Evolutionary conservation across 176 grass and related monocot genomes (phyloP).

Genomic region (Oryza nivara): DNA sequence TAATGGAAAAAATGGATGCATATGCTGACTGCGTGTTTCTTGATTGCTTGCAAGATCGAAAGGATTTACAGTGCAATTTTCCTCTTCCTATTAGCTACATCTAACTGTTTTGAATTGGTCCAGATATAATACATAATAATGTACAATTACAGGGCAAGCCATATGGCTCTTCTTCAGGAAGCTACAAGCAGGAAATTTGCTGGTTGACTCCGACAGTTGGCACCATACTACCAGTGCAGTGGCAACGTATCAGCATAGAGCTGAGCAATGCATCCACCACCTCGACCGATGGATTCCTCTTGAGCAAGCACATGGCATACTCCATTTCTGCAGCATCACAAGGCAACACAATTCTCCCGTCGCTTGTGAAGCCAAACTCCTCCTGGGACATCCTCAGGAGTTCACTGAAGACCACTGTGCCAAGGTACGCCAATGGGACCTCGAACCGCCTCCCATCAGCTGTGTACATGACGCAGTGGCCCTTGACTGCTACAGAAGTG

Average conservation of each 20-base stretch:
- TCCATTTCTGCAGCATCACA: constrained; percentile 59
- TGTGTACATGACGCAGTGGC: constrained; percentile 52
- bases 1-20: neutral
- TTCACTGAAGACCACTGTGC: constrained; percentile 39
- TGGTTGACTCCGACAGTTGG: neutral
- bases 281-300: constrained; percentile 42
- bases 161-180: constrained; percentile 3
- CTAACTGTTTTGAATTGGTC: neutral
- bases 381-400: constrained; percentile 59
- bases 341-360: constrained; percentile 48
- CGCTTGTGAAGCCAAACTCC: constrained; percentile 40
- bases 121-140: neutral
- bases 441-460: constrained; percentile 50
- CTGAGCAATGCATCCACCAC: constrained; percentile 51
- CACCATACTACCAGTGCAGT: neutral
- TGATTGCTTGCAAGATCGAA: neutral
- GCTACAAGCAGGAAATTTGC: constrained; percentile 23
- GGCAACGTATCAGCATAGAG: constrained; percentile 33
- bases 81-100: neutral
- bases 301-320: constrained; percentile 58
- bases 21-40: neutral
- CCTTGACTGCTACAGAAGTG: constrained; percentile 21
- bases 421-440: constrained; percentile 56
- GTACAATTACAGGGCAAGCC: neutral
- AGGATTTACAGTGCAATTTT: neutral